Evolutionary conservation across 352 stramenopile genomes (phyloP).

Genomic region (Phytopythium montanum): DNA sequence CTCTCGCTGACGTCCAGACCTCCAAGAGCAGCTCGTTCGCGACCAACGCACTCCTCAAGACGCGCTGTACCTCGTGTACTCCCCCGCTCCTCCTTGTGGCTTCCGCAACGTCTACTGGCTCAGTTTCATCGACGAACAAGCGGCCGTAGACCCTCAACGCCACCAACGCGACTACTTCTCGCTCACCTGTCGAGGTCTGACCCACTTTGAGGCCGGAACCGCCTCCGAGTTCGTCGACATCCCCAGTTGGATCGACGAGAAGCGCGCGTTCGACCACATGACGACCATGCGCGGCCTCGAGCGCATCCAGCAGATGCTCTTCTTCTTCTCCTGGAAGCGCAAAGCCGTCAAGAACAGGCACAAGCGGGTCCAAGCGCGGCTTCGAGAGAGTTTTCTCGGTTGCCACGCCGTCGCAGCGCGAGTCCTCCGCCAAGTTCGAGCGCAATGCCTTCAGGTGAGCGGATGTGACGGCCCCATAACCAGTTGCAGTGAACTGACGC

Average conservation of each 20-base stretch:
- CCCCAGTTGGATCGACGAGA: slow-evolving; percentile 56
- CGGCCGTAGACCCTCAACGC: slow-evolving; percentile 14
- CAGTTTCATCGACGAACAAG: slow-evolving; percentile 34
- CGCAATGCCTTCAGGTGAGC: slow-evolving; percentile 21
- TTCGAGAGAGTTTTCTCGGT: slow-evolving; percentile 47
- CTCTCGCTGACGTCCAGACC: slow-evolving; percentile 11
- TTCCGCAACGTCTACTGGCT: slow-evolving; percentile 75
- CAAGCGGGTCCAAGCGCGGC: slow-evolving; percentile 25
- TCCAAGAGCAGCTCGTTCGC: slow-evolving; percentile 6
- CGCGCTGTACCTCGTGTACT: slow-evolving; percentile 47
- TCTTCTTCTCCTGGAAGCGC: slow-evolving; percentile 73
- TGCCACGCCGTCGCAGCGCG: slow-evolving; percentile 34
- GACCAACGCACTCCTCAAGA: slow-evolving; percentile 40
- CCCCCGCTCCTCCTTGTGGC: slow-evolving; percentile 37
- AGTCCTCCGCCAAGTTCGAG: slow-evolving; percentile 31
- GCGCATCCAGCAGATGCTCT: slow-evolving; percentile 66
- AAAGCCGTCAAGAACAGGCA: slow-evolving; percentile 43
- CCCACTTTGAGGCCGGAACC: slow-evolving; percentile 33
- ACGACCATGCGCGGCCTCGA: slow-evolving; percentile 54
- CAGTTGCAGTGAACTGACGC: not conserved
- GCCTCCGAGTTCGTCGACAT: slow-evolving; percentile 56
- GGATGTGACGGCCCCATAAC: not conserved
- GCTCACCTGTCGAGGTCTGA: slow-evolving; percentile 51
- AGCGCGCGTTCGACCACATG: slow-evolving; percentile 71
- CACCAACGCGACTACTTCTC: slow-evolving; percentile 45